Percentiles rank a stretch among this genome's conserved stretches.
These are phyloP conservation scores for Mortierella polycephala DNA, from an alignment of 371 early-diverging fungal genomes.

Conservation along the genomic window DNA sequence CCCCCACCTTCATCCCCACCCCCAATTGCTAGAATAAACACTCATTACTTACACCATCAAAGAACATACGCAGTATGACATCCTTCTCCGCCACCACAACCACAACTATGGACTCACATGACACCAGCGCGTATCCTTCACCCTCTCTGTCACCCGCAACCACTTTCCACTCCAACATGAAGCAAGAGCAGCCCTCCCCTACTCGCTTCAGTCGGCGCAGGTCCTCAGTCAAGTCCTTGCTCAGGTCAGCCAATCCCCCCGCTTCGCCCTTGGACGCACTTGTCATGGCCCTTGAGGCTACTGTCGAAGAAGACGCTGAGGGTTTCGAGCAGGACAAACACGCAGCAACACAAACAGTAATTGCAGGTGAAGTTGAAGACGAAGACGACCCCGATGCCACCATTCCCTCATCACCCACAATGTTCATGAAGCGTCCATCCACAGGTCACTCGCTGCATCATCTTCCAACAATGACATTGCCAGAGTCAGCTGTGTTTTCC, in stretches of 20 bases:
- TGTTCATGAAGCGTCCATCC: constrained; percentile 44
- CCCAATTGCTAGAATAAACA: too few relatives aligned
- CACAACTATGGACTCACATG: constrained; percentile 1
- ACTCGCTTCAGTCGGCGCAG: constrained; percentile 12
- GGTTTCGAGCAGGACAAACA: not conserved
- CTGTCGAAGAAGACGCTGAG: constrained; percentile 36
- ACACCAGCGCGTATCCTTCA: constrained; percentile 27
- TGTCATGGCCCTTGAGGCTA: constrained; percentile 54
- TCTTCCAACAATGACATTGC: constrained; percentile 43
- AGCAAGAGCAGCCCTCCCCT: not conserved
- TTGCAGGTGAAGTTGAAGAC: not conserved
- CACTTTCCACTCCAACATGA: constrained; percentile 22
- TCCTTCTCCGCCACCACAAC: constrained; percentile 7
- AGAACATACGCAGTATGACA: not conserved
- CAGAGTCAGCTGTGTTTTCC: constrained; percentile 20
- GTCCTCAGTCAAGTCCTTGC: constrained; percentile 31
- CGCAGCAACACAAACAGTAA: not conserved
- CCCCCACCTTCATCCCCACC: too few relatives aligned
- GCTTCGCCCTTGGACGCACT: constrained; percentile 51
- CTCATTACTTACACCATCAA: not conserved
- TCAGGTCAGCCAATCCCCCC: constrained; percentile 28
- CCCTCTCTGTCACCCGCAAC: constrained; percentile 41
- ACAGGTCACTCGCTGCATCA: constrained; percentile 31
- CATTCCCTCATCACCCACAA: constrained; percentile 48
- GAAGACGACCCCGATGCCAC: constrained; percentile 56